phyloP scores from a whole-genome alignment of 805 yeast genomes.

The Wickerhamiella occidentalis region DNA sequence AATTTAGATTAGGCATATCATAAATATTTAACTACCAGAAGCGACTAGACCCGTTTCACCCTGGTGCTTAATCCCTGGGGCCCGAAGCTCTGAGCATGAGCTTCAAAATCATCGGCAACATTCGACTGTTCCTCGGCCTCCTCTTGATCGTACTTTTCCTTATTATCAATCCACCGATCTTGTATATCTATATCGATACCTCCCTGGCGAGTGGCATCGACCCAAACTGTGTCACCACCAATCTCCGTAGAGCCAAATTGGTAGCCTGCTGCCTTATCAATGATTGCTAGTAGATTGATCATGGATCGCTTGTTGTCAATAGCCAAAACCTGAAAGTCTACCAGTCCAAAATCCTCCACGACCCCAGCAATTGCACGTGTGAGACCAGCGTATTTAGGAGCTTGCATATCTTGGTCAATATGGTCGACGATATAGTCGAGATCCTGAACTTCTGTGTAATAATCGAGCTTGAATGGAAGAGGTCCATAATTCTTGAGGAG shows the following conservation, averaged over 20 bases:
- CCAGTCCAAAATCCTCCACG: conserved; percentile 76
- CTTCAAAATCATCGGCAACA: conserved; percentile 37
- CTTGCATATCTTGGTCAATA: conserved; percentile 55
- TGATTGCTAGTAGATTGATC: conserved; percentile 63
- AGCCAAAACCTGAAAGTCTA: conserved; percentile 76
- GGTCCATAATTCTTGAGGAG: conserved; percentile 63
- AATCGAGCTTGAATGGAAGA: conserved; percentile 66
- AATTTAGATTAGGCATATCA: not conserved
- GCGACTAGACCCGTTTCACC: conserved; percentile 5
- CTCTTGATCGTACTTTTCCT: conserved; percentile 58
- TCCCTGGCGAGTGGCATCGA: conserved; percentile 83
- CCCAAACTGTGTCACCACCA: conserved; percentile 97
- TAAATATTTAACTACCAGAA: not conserved
- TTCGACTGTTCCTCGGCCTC: conserved; percentile 31
- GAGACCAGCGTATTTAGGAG: conserved; percentile 49
- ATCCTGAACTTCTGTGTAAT: conserved; percentile 87
- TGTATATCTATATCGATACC: conserved; percentile 63
- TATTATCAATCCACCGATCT: conserved; percentile 89
- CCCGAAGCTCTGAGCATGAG: conserved; percentile 52
- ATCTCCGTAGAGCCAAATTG: conserved; percentile 84
- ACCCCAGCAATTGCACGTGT: conserved; percentile 72
- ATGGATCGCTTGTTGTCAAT: conserved; percentile 86
- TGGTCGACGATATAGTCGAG: conserved; percentile 53
- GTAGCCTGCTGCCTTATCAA: conserved; percentile 91
- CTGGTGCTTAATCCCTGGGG: conserved; percentile 3